Percentiles rank a stretch among this genome's conserved stretches.
Conservation (phyloP, 1,284 basidiomycete genomes). For the Fomitopsis betulina region DNA sequence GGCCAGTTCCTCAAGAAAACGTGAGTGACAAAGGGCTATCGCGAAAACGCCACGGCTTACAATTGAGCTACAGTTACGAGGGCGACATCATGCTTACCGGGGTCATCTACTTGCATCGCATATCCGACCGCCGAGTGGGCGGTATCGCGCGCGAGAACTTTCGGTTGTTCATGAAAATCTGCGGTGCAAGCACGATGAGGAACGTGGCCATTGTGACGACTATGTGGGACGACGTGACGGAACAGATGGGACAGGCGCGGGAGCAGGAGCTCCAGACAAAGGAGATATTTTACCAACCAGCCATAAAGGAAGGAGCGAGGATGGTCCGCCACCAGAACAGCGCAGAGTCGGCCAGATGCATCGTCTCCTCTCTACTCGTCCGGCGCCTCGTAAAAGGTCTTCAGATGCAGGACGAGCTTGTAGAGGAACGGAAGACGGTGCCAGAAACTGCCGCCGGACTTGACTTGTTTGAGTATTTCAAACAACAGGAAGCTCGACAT, state of each 20-base stretch:
- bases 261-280: constrained; percentile 14
- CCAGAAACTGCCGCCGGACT: constrained; percentile 6
- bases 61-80: constrained; percentile 23
- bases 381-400: constrained; percentile 1
- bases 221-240: constrained; percentile 22
- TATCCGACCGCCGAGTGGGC: constrained; percentile 47
- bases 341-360: constrained; percentile 6
- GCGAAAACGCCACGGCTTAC: background rate
- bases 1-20: constrained; percentile 27
- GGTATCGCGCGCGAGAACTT: constrained; percentile 49
- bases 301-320: constrained; percentile 16
- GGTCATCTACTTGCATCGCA: constrained; percentile 52
- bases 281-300: constrained; percentile 17
- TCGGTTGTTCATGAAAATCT: constrained; percentile 44
- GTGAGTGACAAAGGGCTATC: background rate
- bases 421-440: constrained; percentile 2
- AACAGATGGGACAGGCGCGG: background rate
- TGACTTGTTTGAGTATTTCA: background rate
- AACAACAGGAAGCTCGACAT: constrained; percentile 5
- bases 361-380: constrained; percentile 3
- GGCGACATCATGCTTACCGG: constrained; percentile 37
- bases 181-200: constrained; percentile 39
- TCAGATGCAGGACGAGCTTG: constrained; percentile 14
- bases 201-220: constrained; percentile 23
- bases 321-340: constrained; percentile 16